phyloP scores from a whole-genome alignment of 2,329 filamentous ascomycete species.

The Fusarium lateritium region DNA sequence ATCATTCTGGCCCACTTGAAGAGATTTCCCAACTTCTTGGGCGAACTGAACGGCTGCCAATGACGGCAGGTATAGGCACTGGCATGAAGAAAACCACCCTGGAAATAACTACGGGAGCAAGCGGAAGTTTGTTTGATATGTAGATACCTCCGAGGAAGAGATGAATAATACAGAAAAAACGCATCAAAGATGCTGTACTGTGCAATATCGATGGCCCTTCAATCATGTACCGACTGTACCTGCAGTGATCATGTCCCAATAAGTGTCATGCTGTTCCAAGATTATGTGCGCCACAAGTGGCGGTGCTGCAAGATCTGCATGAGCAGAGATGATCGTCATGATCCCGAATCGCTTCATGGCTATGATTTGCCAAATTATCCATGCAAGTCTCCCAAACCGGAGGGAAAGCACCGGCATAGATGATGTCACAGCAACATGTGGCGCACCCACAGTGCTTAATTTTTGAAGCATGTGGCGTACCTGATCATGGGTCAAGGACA shows the following conservation, averaged over 20 bases:
- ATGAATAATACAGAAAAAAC: too few relatives aligned
- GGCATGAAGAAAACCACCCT: too few relatives aligned
- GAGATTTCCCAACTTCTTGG: constrained; percentile 3
- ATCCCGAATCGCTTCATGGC: constrained; percentile 6
- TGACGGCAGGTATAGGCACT: too few relatives aligned
- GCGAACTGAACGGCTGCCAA: too few relatives aligned
- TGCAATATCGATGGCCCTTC: too few relatives aligned
- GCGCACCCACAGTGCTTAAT: constrained; percentile 37
- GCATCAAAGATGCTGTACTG: too few relatives aligned
- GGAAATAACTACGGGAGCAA: too few relatives aligned
- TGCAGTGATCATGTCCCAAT: too few relatives aligned
- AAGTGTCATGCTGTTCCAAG: too few relatives aligned
- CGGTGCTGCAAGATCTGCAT: constrained; percentile 28
- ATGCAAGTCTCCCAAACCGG: constrained; percentile 27
- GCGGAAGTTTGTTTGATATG: too few relatives aligned
- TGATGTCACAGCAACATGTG: constrained; percentile 45
- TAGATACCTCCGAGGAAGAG: too few relatives aligned
- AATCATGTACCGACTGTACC: too few relatives aligned
- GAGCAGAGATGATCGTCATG: constrained; percentile 24
- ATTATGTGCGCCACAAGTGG: constrained; percentile 27
- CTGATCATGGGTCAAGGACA: background rate
- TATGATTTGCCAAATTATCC: constrained; percentile 27
- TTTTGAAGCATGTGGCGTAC: background rate
- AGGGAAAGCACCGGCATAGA: constrained; percentile 36
- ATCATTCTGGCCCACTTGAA: constrained; percentile 11